Evolutionary conservation across 768 basidiomycete genomes (phyloP), one percentile per base, ranked within the genome.

Genomic region (Chiua virens): DNA sequence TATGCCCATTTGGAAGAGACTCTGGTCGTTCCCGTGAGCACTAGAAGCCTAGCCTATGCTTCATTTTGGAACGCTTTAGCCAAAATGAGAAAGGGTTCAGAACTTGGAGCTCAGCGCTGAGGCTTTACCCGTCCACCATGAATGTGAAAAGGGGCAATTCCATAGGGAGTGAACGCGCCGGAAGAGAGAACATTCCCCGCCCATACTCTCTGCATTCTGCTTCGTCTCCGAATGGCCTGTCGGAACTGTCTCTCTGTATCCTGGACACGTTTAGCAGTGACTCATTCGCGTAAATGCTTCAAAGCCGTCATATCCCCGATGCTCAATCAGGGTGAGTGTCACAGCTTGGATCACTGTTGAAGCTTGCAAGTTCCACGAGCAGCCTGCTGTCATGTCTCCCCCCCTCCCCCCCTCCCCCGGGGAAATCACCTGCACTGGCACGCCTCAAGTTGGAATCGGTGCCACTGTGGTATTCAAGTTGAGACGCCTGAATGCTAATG

Each of bases 221-320:
- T n/a, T n/a, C n/a, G n/a, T n/a, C n/a, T n/a, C n/a, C n/a, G n/a
- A n/a, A n/a, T n/a, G n/a, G n/a, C n/a, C n/a, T n/a, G n/a, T 30
- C 28, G 28, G 10, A 30, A 30, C 28, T 30, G 28, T 30, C 28
- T 30, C 28, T 30, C 9, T 30, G 2, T 44, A 38, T 10, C 82
- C 2, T 75, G 69, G 89, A 89, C 64, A 88, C 86, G 6, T 71
- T 67, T 7, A n/a, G n/a, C n/a, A n/a, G n/a, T n/a, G 87, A 77
- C 18, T 91, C 85, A 7, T 63, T 42, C 75, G 71, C 10, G 80
- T 81, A 69, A 94, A 91, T 7, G 71, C 66, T 25, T 77, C 65
- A 67, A 91, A 89, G 17, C 83, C 86, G 7, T 85, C 78, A 63
- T 85, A 79, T 17, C 87, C 87, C 90, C 90, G 88, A 22, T 74